Base-by-base conservation (phyloP, 805 yeast species). In the Candida krabiensis region DNA sequence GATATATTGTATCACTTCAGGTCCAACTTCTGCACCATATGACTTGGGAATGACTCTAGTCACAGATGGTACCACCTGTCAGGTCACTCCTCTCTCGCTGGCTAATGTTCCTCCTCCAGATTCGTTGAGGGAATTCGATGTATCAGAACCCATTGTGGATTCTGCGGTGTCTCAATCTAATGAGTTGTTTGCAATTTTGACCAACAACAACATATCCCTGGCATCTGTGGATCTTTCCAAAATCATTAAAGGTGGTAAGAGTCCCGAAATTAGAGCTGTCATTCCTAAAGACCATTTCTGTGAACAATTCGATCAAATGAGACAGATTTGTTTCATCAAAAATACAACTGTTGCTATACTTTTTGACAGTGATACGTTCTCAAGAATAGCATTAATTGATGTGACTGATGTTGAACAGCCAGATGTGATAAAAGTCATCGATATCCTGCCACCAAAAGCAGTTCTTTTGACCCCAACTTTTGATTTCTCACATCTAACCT, bases 61-160 rank as follows among this genome's bases (percentile, higher is more conserved):
- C 0, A 69, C 83, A 24, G 98, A 93, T 64, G 96, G 96, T 2
- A 51, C 60, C 1, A 70, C 73, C 9, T 75, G 83, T 11, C 77
- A 79, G 48, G 64, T 89, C 16, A 91, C 99, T 0, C 97, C 98
- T 0, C 69, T 93, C 25, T 73, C 84, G 1, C 57, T 81, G 21
- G 96, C 96, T 2, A 88, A 82, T 56, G 91, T 88, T 9, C 99
- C 99, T 3, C 99, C 99, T 1, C 99, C 99, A 29, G 79, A 87
- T 56, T 74, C 86, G 17, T 83, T 73, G 55, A 73, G 95, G 41
- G 86, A 80, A 33, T 61, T 87, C 35, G 76, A 72, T 8, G 64
- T 79, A 9, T 69, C 68, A 7, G 69, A 66, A 1, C 77, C 77
- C 40, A 78, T 88, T 6, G 58, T 71, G 15, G 87, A 84, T 52